Base-by-base conservation (phyloP, 2,329 filamentous ascomycete genomes). In the Diaporthe caulivora region DNA sequence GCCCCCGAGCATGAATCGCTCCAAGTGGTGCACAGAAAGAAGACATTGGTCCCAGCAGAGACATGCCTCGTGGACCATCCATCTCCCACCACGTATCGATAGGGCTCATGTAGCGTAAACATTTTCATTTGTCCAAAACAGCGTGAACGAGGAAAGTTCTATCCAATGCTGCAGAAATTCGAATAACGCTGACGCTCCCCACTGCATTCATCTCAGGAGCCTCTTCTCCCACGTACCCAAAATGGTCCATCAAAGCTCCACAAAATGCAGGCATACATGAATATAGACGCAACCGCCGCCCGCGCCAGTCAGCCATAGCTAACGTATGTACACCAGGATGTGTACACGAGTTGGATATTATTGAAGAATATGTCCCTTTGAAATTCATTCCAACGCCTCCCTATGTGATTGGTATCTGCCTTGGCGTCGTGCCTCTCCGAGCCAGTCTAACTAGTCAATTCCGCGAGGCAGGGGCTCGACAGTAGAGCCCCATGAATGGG, bases 61-160 rank as follows among this genome's bases (percentile, higher is more conserved):
- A 2, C 24, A 13, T 7, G 18, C 44, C 26, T 17, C 21, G 7
- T 31, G 40, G n/a, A 17, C 7, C 11, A 34, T n/a, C n/a, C n/a
- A n/a, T n/a, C n/a, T 17, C 6, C 49, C 62, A 65, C 44, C n/a
- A 24, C 17, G 44, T 13, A 7, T 34, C 21, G 5, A 42, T 26
- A 64, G 0, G 24, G 2, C 6, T 31, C 1, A 34, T 11, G 17
- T 15, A 4, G 8, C 11, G 17, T 8, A 51, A 29, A 17, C 29
- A 42, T 9, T 37, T 24, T 65, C 44, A 29, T 37, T 51, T 65
- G 34, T 29, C 29, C 44, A 37, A 37, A 37, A 9, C 37, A 44
- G 62, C 51, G 62, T 37, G 62, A 51, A 51, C 44, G 18, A 26
- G 29, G 44, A 18, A 65, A 65, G 7, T 37, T 65, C 62, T 65